Base-by-base conservation (phyloP, 805 yeast species). In the Komagataella ulmi region DNA sequence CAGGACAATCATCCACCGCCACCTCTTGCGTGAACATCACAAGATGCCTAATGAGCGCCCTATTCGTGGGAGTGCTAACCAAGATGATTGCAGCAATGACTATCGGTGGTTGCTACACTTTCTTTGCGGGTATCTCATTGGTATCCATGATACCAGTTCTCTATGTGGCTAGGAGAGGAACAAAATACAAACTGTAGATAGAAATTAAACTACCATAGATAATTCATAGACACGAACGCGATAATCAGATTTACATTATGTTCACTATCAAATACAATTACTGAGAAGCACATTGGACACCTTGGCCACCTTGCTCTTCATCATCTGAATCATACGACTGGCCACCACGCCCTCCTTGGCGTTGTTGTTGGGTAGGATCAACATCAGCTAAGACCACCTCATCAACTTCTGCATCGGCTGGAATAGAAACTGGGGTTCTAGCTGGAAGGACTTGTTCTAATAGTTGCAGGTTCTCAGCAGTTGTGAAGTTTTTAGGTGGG, bases 211-310 rank as follows among this genome's bases (percentile, higher is more conserved):
- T 17, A 46, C 7, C 17, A 46, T 21, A 36, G 18, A 36, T 17
- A 8, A 30, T 30, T 4, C 14, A 30, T 10, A 30, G 40, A 30
- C 40, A 30, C 40, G 12, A 10, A 10, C 40, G 40, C 40, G 12
- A 30, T 30, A 30, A 30, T 30, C 40, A 30, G 40, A 30, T 30
- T 30, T 30, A 30, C n/a, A 30, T 8, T 30, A 30, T 30, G 40
- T 30, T 30, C 40, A 30, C 40, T 30, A 30, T 45, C 24, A 45
- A 14, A 44, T 44, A 52, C 40, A 52, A 54, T 69, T 78, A 89
- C 77, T 89, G 97, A 65, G 91, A 85, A 57, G 96, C 95, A 79
- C 97, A 89, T 78, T 89, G 95, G 53, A 87, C 95, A 60, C 89
- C 87, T 57, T 79, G 83, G 52, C 80, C 83, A 46, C 74, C 78